Evolutionary conservation across 306 rosid species (phyloP), one percentile per base, ranked within the genome.

Genomic region (Spatholobus suberectus): DNA sequence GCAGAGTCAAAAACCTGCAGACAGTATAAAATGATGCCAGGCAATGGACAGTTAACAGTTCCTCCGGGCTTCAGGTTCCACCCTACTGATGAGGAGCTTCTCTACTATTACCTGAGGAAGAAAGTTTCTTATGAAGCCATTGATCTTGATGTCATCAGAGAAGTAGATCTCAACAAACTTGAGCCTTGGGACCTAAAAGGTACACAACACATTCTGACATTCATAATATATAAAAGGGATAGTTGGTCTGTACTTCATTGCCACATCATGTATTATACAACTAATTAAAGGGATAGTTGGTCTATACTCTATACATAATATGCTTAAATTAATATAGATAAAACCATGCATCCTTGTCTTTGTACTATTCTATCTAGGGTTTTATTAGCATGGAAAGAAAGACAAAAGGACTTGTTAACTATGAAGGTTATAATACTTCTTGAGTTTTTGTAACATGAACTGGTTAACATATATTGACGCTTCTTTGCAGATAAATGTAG

Each of bases 161-260:
- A 96, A 87, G 89, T 96, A 14, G 98, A 96, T 86, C 97, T 96
- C 68, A 96, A 96, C 89, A 96, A 88, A 82, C 97, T 96, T 23
- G 98, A 94, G 83, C 99, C 99, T 59, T 96, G 99, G 99, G 99
- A 96, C 41, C 98, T 96, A 84, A 96, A 96, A 92, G 99, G 99
- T 95, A 18, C 54, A 8, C n/a, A 12, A 26, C 11, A 67, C 38
- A 26, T 29, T 29, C 70, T n/a, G n/a, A n/a, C n/a, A n/a, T n/a
- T n/a, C n/a, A n/a, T n/a, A n/a, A 11, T 63, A 11, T n/a, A 27
- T 12, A 63, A 2, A 40, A 61, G 68, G 15, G n/a, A 24, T 12
- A 59, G 9, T 59, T 59, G n/a, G 3, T 58, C n/a, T 11, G 24
- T 58, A n/a, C 21, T 51, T 47, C 54, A 34, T 55, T 24, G 1